Conservation (phyloP, 352 stramenopile genomes). For the Globisporangium megalacanthum region DNA sequence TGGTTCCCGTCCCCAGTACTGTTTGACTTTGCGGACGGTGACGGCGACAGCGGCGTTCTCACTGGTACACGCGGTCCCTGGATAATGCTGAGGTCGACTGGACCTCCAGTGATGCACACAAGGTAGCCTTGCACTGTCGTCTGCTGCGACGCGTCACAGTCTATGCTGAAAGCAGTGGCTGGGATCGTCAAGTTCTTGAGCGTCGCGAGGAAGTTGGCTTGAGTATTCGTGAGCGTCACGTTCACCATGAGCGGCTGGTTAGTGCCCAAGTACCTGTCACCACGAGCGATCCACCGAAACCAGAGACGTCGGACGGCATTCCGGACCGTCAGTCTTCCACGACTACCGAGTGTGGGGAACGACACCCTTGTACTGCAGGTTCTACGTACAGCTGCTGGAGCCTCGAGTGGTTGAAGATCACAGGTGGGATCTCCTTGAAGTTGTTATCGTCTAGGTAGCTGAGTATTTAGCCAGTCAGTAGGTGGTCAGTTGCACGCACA, state of each 20-base stretch:
- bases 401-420: conserved; percentile 3
- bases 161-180: neutral
- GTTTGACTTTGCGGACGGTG: too few relatives aligned
- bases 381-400: conserved; percentile 4
- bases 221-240: conserved; percentile 5
- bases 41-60: neutral
- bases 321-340: too few relatives aligned
- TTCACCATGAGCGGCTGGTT: neutral
- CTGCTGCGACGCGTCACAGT: conserved; percentile 4
- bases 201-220: conserved; percentile 7
- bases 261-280: too few relatives aligned
- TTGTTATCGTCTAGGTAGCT: conserved; percentile 2
- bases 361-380: neutral
- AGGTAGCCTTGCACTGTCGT: neutral
- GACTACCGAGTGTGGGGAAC: neutral
- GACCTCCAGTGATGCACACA: conserved; percentile 5
- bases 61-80: conserved; percentile 2
- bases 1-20: too few relatives aligned
- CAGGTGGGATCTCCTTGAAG: conserved; percentile 2
- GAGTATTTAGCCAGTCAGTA: neutral
- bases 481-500: too few relatives aligned
- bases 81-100: conserved; percentile 3
- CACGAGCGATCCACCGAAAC: too few relatives aligned
- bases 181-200: neutral
- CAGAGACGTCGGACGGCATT: too few relatives aligned